Base-by-base conservation (phyloP, 306 rosid genomes). In the Quercus suber region DNA sequence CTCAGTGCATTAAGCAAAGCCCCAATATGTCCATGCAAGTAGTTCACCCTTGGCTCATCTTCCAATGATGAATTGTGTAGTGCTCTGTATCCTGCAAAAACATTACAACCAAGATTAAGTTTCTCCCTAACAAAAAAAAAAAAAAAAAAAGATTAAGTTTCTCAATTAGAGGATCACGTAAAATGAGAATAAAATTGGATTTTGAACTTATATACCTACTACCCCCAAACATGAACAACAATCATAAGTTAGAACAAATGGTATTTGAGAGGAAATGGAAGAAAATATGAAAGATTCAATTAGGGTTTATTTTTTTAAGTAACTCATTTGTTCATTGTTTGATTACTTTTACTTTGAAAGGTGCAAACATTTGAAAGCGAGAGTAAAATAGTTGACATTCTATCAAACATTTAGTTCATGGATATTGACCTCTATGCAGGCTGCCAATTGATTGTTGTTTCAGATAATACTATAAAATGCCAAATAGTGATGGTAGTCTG, bases 1-100 rank as follows among this genome's bases (percentile, higher is more conserved):
- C 98, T 89, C 71, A 85, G 14, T 18, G 84, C 84, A 69, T 73
- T 80, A 57, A 83, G 82, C 74, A 87, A 30, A 59, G 78, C 69
- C 27, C 82, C 80, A 14, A 94, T 84, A 75, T 88, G 82, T 73
- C 63, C 84, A 0, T 78, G 73, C 80, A 93, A 30, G 65, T 69
- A 90, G 35, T 86, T 71, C 68, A 90, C 87, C 76, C 97, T 82
- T 1, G 89, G 11, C 81, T 78, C 77, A 70, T 93, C 98, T 43
- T 85, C 76, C 78, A 91, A 82, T 14, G 90, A 77, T n/a, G 91
- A 89, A 85, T 82, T 86, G 3, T 84, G 80, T 15, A 1, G 69
- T 71, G 90, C 89, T 73, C 21, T 31, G 72, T 89, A 88, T 11
- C 97, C 92, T 90, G 82, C 21, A 56, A 27, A 55, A 2, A 49